Evolutionary conservation across 225 moss, liverwort and hornwort species (phyloP), one percentile per base, ranked within the genome.

Genomic region (Sphagnum contortum): DNA sequence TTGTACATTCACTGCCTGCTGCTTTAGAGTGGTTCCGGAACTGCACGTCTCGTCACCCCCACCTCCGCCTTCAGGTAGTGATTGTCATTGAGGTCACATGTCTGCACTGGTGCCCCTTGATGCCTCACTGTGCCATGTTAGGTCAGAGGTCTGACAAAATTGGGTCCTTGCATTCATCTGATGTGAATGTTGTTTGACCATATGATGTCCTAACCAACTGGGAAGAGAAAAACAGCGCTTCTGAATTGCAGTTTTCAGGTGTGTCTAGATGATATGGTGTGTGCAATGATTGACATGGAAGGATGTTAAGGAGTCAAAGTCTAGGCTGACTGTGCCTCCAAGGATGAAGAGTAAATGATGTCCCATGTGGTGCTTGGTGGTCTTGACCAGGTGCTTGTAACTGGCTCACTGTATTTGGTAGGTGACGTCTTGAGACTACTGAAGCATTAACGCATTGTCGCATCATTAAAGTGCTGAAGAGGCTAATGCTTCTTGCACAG

Each of bases 371-470:
- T 65, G 14, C n/a, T 52, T 65, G 46, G 5, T 67, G 65, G 14
- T 45, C 47, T 47, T 72, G 68, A n/a, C 5, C 86, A 95, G 91
- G 94, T 95, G 50, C 89, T 95, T 57, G 94, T 95, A 63, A 90
- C 94, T 45, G 94, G 94, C 63, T 95, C 94, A 3, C 73, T 95
- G 57, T 95, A 95, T 71, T 77, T 95, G 62, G 92, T 95, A 12
- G 94, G 88, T 62, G 91, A 95, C 50, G 76, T 95, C 70, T 72
- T 95, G 71, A 95, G 72, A 81, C 83, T 88, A 60, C 80, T 91
- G 52, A 92, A 90, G 78, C 94, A 77, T 64, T 85, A 64, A 71
- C 48, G 9, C 10, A 57, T 50, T 53, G 52, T 8, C 13, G 11
- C 12, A 48, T 47, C 5, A 11, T 12, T 4, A 3, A 8, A 58